A percentile compares a stretch with the other conserved stretches of the same genome.
These are phyloP conservation scores for Metschnikowia lachancei DNA, from an alignment of 805 yeast genomes.

Conservation along the genomic window DNA sequence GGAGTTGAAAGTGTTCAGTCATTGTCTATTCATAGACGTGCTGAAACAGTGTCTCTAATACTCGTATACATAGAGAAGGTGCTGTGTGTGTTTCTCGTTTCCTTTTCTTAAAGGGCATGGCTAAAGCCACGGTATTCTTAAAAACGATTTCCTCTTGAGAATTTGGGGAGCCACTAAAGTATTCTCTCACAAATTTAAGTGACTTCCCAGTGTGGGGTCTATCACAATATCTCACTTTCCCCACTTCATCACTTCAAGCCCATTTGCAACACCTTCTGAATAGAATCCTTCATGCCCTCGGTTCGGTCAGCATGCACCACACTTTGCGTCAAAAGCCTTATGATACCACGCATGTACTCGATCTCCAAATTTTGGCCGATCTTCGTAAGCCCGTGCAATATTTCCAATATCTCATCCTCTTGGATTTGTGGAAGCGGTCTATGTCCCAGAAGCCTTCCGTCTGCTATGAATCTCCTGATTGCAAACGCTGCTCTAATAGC, in stretches of 20 bases:
- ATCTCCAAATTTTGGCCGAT: slow-evolving; percentile 8
- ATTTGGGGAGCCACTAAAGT: no score
- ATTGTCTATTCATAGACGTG: no score
- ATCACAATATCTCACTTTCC: neutral
- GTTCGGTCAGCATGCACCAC: slow-evolving; percentile 14
- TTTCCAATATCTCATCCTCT: slow-evolving; percentile 53
- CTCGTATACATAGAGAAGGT: no score
- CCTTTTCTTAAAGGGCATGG: no score
- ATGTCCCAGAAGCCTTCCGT: slow-evolving; percentile 53
- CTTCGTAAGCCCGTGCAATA: slow-evolving; percentile 44
- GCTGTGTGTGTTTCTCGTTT: no score
- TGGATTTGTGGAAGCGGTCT: slow-evolving; percentile 70
- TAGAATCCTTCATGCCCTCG: slow-evolving; percentile 8
- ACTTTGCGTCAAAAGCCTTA: slow-evolving; percentile 13
- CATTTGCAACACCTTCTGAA: slow-evolving; percentile 10
- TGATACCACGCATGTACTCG: slow-evolving; percentile 8
- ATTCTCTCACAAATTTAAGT: no score
- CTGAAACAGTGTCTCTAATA: no score
- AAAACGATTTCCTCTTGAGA: no score
- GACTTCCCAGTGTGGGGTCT: no score
- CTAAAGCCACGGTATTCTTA: no score
- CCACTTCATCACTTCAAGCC: neutral
- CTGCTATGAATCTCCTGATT: slow-evolving; percentile 62
- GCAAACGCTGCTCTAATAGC: slow-evolving; percentile 58
- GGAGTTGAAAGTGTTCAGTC: no score